These are phyloP conservation scores for Lonicera japonica DNA, from an alignment of 129 eudicot genomes.

Conservation along the genomic window DNA sequence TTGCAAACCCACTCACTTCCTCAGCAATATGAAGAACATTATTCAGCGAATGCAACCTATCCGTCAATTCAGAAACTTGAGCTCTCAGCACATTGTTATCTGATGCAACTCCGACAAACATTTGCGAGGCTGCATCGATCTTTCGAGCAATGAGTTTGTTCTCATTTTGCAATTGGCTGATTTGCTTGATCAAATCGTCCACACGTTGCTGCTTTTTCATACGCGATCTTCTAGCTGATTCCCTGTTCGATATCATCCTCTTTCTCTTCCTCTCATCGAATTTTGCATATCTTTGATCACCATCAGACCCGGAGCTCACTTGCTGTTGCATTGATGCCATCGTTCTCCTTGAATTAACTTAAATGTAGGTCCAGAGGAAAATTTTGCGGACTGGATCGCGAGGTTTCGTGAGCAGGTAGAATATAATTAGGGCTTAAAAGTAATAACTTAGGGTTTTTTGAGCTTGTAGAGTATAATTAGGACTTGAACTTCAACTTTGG, in stretches of 20 bases:
- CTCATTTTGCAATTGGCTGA: conserved; percentile 19
- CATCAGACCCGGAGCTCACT: conserved; percentile 34
- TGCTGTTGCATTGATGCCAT: conserved; percentile 25
- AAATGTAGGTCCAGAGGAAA: no score
- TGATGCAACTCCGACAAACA: conserved; percentile 21
- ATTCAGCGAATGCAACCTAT: conserved; percentile 32
- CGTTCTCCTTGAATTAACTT: background rate
- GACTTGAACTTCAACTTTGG: background rate
- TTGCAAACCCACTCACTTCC: conserved; percentile 33
- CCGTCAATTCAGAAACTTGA: conserved; percentile 38
- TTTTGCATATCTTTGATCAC: conserved; percentile 21
- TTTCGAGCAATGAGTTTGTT: conserved; percentile 19
- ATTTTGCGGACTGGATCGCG: background rate
- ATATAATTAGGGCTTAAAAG: background rate
- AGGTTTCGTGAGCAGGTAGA: background rate
- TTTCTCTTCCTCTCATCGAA: conserved; percentile 47
- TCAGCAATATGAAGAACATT: conserved; percentile 30
- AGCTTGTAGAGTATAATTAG: background rate
- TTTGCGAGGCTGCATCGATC: conserved; percentile 13
- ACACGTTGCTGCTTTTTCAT: conserved; percentile 51
- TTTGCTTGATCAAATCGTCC: conserved; percentile 32
- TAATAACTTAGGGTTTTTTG: no score
- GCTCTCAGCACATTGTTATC: conserved; percentile 51
- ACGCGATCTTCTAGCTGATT: conserved; percentile 49
- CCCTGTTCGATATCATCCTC: conserved; percentile 48